A percentile compares a stretch with the other conserved stretches of the same genome.
Evolutionary conservation across 768 basidiomycete species (phyloP).

Genomic region (Lactifluus pinguis): DNA sequence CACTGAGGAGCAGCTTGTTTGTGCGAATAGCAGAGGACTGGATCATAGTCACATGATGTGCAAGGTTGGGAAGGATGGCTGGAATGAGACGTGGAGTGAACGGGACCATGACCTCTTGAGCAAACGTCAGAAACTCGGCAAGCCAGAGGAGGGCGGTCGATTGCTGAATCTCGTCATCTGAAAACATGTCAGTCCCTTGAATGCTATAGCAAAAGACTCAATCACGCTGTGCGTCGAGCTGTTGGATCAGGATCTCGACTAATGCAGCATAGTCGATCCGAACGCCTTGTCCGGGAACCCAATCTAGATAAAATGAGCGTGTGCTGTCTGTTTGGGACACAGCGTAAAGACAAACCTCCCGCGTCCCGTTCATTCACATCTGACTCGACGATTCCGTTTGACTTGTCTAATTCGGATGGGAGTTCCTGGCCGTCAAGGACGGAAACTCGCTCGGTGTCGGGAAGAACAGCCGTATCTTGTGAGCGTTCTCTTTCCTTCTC

Average conservation of each 20-base stretch:
- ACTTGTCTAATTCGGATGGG: constrained; percentile 22
- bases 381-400: constrained; percentile 26
- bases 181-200: background rate
- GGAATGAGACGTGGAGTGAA: constrained; percentile 91
- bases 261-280: constrained; percentile 85
- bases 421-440: constrained; percentile 25
- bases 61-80: constrained; percentile 89
- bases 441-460: constrained; percentile 7
- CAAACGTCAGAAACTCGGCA: constrained; percentile 79
- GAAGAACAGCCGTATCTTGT: background rate
- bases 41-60: constrained; percentile 84
- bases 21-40: constrained; percentile 79
- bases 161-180: constrained; percentile 93
- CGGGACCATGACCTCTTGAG: constrained; percentile 85
- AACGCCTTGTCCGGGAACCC: constrained; percentile 93
- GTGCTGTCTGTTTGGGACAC: background rate
- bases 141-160: constrained; percentile 93
- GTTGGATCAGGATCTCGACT: constrained; percentile 84
- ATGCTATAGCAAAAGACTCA: background rate
- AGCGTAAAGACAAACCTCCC: constrained; percentile 28
- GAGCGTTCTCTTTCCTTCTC: constrained; percentile 4
- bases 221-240: constrained; percentile 73
- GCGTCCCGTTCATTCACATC: constrained; percentile 50
- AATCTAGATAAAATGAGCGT: constrained; percentile 37
- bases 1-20: constrained; percentile 74